phyloP scores from a whole-genome alignment of 106 monocot genomes.

The Apostasia shenzhenica region DNA sequence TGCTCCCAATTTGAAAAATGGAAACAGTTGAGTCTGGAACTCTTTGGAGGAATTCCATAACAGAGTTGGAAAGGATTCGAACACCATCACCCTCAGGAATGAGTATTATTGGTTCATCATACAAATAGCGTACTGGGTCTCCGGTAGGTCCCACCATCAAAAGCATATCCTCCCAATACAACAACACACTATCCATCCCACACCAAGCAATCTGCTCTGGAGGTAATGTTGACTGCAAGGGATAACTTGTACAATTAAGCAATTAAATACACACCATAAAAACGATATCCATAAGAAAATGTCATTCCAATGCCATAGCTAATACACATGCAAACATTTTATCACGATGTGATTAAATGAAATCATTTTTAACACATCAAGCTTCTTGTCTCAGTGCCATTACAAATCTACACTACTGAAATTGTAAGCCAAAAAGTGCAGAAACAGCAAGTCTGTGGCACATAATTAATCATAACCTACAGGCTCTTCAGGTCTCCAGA shows the following conservation, averaged over 20 bases:
- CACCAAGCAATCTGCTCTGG: constrained; percentile 98
- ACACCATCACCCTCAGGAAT: constrained; percentile 98
- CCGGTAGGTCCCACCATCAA: constrained; percentile 93
- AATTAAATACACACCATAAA: not conserved
- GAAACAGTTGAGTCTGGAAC: constrained; percentile 96
- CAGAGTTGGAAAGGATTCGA: constrained; percentile 83
- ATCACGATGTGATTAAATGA: too few species aligned
- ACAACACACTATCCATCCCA: constrained; percentile 91
- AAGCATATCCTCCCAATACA: constrained; percentile 89
- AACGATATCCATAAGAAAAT: not conserved
- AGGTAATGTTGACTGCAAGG: constrained; percentile 63
- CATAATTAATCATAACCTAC: too few species aligned
- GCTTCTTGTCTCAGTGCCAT: too few species aligned
- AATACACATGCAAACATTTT: too few species aligned
- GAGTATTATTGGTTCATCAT: constrained; percentile 84
- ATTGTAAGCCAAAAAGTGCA: too few species aligned
- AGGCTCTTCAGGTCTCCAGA: too few species aligned
- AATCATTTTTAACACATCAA: too few species aligned
- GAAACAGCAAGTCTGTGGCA: too few species aligned
- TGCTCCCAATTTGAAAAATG: constrained; percentile 95
- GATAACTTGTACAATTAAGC: not conserved
- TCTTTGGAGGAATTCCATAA: constrained; percentile 89
- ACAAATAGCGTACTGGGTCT: constrained; percentile 74
- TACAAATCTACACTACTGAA: too few species aligned
- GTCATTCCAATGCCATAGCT: not conserved